These are phyloP conservation scores for Boletellus emodensis DNA, from an alignment of 768 basidiomycete species.

Conservation along the genomic window DNA sequence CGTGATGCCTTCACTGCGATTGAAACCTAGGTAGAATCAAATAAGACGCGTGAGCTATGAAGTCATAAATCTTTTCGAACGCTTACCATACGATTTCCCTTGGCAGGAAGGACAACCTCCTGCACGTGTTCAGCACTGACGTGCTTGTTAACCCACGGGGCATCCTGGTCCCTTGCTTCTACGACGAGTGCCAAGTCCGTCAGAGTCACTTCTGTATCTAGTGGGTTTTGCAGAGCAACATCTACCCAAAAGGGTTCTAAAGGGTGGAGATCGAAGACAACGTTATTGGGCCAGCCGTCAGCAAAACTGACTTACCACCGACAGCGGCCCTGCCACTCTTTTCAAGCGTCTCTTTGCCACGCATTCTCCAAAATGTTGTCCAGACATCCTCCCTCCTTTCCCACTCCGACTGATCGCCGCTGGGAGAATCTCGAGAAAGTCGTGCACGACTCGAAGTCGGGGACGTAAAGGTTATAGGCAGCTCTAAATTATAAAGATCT, in stretches of 20 bases:
- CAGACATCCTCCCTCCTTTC: constrained; percentile 61
- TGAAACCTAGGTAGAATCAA: constrained; percentile 44
- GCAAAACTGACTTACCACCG: constrained; percentile 44
- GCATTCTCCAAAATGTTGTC: constrained; percentile 53
- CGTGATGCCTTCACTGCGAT: constrained; percentile 54
- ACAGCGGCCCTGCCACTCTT: constrained; percentile 57
- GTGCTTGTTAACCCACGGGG: constrained; percentile 34
- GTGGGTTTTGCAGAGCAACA: constrained; percentile 62
- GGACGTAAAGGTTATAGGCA: constrained; percentile 68
- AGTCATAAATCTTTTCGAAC: not conserved
- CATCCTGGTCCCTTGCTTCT: constrained; percentile 33
- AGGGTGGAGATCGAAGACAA: constrained; percentile 1
- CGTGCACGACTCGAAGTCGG: constrained; percentile 54
- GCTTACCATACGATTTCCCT: constrained; percentile 63
- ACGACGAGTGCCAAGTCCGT: constrained; percentile 57
- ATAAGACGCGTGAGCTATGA: not conserved
- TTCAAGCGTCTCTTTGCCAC: constrained; percentile 53
- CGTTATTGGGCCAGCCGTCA: not conserved
- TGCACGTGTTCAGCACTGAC: constrained; percentile 58
- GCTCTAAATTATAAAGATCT: constrained; percentile 42
- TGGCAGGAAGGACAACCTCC: constrained; percentile 58
- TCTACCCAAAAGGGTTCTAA: constrained; percentile 79
- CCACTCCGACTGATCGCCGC: constrained; percentile 53
- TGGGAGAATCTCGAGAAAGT: constrained; percentile 46
- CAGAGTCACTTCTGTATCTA: constrained; percentile 70